Percentiles rank a stretch among this genome's conserved stretches.
These are phyloP conservation scores for Colletotrichum sp. DNA, from an alignment of 2,329 filamentous ascomycete genomes.

Conservation along the genomic window DNA sequence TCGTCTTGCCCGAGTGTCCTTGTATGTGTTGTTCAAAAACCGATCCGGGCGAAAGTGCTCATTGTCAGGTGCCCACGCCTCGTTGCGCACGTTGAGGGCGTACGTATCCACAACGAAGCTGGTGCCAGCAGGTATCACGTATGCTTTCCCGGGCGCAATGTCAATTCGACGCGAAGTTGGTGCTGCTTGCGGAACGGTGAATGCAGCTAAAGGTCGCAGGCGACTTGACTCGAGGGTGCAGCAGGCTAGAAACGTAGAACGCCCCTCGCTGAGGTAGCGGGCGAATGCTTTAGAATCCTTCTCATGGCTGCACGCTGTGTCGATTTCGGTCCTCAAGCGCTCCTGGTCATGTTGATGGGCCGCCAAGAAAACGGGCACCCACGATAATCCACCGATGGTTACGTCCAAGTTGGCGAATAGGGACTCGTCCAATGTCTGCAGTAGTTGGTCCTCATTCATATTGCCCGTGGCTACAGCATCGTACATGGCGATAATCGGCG, in stretches of 20 bases:
- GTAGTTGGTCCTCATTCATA: conserved; percentile 24
- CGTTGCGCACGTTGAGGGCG: conserved; percentile 44
- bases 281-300: neutral
- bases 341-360: conserved; percentile 35
- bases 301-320: neutral
- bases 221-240: conserved; percentile 45
- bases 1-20: conserved; percentile 25
- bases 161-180: neutral
- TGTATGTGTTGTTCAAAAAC: conserved; percentile 24
- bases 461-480: neutral
- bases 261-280: conserved; percentile 29
- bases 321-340: conserved; percentile 31
- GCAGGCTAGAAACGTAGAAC: conserved; percentile 31
- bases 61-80: conserved; percentile 42
- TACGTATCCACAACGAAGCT: conserved; percentile 48
- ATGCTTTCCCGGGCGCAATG: conserved; percentile 27
- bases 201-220: conserved; percentile 38
- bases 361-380: conserved; percentile 48
- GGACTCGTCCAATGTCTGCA: conserved; percentile 51
- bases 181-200: neutral
- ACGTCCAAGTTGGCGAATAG: conserved; percentile 54
- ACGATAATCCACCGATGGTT: conserved; percentile 45
- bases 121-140: conserved; percentile 38
- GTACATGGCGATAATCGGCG: neutral
- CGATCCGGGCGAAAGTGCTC: conserved; percentile 36